A percentile compares a stretch with the other conserved stretches of the same genome.
Evolutionary conservation across 495 filamentous ascomycete species (phyloP).

Genomic region (Aspergillus leporis): DNA sequence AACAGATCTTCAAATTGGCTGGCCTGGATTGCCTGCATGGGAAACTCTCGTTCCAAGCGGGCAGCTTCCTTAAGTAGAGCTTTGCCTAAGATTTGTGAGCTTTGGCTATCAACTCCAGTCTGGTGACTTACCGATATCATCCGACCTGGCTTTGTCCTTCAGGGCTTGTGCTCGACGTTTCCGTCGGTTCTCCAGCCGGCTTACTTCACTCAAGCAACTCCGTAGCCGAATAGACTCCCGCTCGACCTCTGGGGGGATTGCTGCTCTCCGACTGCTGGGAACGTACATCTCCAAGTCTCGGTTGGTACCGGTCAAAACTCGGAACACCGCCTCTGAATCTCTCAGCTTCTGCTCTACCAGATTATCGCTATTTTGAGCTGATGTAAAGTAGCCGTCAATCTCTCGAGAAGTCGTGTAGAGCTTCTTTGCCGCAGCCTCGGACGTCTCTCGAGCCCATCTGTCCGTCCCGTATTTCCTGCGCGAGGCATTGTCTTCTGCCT

Average conservation of each 20-base stretch:
- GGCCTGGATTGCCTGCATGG: slow-evolving; percentile 78
- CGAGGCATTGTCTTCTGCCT: slow-evolving; percentile 75
- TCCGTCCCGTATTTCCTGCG: slow-evolving; percentile 83
- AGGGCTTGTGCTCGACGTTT: slow-evolving; percentile 73
- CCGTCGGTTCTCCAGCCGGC: slow-evolving; percentile 73
- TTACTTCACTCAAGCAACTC: slow-evolving; percentile 77
- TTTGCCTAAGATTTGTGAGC: slow-evolving; percentile 41
- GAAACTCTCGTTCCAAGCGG: slow-evolving; percentile 79
- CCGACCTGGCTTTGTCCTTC: slow-evolving; percentile 73
- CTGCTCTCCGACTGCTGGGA: slow-evolving; percentile 75
- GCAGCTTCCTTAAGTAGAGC: slow-evolving; percentile 80
- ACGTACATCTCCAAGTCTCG: slow-evolving; percentile 84
- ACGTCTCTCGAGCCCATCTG: slow-evolving; percentile 74
- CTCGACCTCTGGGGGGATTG: slow-evolving; percentile 78
- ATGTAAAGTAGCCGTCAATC: slow-evolving; percentile 85
- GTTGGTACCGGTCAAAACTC: slow-evolving; percentile 74
- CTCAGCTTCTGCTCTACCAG: slow-evolving; percentile 77
- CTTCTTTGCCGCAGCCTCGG: slow-evolving; percentile 68
- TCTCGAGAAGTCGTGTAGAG: slow-evolving; percentile 74
- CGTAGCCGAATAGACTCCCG: slow-evolving; percentile 72
- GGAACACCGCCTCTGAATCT: slow-evolving; percentile 71
- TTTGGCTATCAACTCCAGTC: not conserved
- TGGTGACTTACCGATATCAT: slow-evolving; percentile 75
- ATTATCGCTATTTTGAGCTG: slow-evolving; percentile 78
- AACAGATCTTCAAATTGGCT: slow-evolving; percentile 92